Conservation (phyloP, 768 basidiomycete genomes). For the Rhizopogon salebrosus region DNA sequence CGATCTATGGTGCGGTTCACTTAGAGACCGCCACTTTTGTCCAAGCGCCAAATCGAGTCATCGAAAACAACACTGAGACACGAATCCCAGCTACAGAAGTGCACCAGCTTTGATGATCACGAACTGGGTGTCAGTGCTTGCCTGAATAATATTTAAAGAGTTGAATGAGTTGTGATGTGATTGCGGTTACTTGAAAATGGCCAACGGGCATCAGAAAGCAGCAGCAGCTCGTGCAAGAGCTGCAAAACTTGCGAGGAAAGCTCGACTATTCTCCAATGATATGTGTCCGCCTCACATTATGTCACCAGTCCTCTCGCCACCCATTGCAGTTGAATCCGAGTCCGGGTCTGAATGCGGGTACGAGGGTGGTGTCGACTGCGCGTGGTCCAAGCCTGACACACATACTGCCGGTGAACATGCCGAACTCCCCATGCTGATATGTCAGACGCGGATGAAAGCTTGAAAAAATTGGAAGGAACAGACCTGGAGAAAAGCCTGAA, state of each 20-base stretch:
- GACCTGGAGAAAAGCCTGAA: neutral
- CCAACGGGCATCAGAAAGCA: neutral
- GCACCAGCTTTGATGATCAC: neutral
- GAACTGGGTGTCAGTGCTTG: neutral
- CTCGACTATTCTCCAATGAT: too few species aligned
- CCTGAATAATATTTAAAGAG: neutral
- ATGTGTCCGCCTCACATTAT: neutral
- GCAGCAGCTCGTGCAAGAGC: conserved; percentile 1
- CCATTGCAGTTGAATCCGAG: neutral
- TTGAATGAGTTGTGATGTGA: neutral
- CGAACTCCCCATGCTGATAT: too few species aligned
- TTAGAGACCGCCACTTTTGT: neutral
- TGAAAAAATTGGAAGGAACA: conserved; percentile 1
- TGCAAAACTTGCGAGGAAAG: neutral
- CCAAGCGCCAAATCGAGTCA: neutral
- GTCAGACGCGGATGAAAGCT: neutral
- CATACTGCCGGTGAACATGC: neutral
- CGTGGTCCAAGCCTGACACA: neutral
- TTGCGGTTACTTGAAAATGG: neutral
- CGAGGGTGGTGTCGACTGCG: neutral
- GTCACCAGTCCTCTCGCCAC: neutral
- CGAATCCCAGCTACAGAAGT: neutral
- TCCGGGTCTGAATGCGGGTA: neutral
- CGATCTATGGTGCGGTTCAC: neutral
- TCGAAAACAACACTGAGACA: neutral